Conservation (phyloP, 495 filamentous ascomycete genomes). For the Xylaria palmicola region DNA sequence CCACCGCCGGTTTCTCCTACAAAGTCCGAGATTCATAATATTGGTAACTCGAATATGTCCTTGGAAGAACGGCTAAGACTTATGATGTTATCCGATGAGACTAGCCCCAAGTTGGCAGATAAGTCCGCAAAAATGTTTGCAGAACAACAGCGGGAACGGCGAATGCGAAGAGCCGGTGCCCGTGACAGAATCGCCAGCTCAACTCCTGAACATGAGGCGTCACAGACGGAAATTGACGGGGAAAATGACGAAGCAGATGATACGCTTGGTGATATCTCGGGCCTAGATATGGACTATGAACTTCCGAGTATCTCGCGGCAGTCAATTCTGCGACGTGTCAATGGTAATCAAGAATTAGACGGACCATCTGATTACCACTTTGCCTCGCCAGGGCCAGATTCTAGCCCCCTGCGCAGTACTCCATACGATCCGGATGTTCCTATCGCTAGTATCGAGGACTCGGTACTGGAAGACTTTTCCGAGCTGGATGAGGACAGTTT, state of each 20-base stretch:
- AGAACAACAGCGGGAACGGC: conserved; percentile 61
- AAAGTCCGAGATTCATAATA: conserved; percentile 69
- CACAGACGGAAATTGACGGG: not conserved
- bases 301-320: conserved; percentile 84
- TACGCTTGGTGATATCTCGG: conserved; percentile 52
- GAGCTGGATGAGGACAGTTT: conserved; percentile 56
- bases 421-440: conserved; percentile 79
- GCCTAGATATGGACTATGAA: conserved; percentile 56
- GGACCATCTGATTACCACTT: conserved; percentile 64
- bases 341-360: conserved; percentile 59
- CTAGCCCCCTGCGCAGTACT: conserved; percentile 49
- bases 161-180: conserved; percentile 55
- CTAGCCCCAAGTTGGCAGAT: conserved; percentile 45
- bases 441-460: conserved; percentile 69
- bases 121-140: conserved; percentile 28
- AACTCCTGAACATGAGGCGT: conserved; percentile 41
- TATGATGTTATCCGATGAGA: conserved; percentile 73
- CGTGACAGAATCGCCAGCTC: conserved; percentile 47
- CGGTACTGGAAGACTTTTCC: conserved; percentile 51
- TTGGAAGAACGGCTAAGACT: conserved; percentile 78
- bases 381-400: conserved; percentile 55
- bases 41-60: conserved; percentile 67
- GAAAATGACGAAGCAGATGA: conserved; percentile 35
- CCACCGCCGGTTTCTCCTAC: conserved; percentile 64
- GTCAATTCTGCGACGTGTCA: conserved; percentile 86